Percentiles rank a stretch among this genome's conserved stretches.
phyloP scores from a whole-genome alignment of 768 basidiomycete species.

The Pulveroboletus sp. region DNA sequence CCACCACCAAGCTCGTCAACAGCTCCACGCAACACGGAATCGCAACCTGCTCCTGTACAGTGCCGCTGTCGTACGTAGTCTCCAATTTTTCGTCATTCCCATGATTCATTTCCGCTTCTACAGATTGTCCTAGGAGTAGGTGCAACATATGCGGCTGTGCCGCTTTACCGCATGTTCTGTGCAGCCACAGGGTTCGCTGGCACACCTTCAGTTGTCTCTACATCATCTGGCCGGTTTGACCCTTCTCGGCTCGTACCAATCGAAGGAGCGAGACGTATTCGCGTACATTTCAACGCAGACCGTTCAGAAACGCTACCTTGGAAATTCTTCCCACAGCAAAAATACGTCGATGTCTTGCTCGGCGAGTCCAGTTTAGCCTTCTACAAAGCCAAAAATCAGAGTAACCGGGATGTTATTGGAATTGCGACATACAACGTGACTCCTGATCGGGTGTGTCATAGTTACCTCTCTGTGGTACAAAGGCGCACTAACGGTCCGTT shows the following conservation, averaged over 20 bases:
- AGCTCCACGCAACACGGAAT: slow-evolving; percentile 55
- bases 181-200: slow-evolving; percentile 96
- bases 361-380: slow-evolving; percentile 97
- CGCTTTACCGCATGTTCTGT: slow-evolving; percentile 97
- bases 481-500: background rate
- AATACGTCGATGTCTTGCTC: slow-evolving; percentile 82
- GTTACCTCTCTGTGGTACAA: background rate
- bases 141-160: slow-evolving; percentile 94
- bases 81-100: background rate
- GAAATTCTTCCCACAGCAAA: slow-evolving; percentile 89
- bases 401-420: slow-evolving; percentile 86
- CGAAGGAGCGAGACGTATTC: slow-evolving; percentile 67
- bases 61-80: slow-evolving; percentile 63
- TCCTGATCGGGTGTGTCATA: slow-evolving; percentile 76
- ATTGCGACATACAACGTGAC: slow-evolving; percentile 99
- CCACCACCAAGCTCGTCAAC: slow-evolving; percentile 32
- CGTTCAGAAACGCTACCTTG: slow-evolving; percentile 86
- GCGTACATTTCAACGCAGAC: slow-evolving; percentile 95
- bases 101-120: slow-evolving; percentile 1
- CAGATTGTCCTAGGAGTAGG: slow-evolving; percentile 80
- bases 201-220: slow-evolving; percentile 82
- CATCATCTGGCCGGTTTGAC: slow-evolving; percentile 58
- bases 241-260: slow-evolving; percentile 80
- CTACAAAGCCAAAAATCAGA: slow-evolving; percentile 87
- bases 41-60: slow-evolving; percentile 79